These are phyloP conservation scores for Geotrichum klebahnii DNA, from an alignment of 1,139 yeast genomes.

Conservation along the genomic window DNA sequence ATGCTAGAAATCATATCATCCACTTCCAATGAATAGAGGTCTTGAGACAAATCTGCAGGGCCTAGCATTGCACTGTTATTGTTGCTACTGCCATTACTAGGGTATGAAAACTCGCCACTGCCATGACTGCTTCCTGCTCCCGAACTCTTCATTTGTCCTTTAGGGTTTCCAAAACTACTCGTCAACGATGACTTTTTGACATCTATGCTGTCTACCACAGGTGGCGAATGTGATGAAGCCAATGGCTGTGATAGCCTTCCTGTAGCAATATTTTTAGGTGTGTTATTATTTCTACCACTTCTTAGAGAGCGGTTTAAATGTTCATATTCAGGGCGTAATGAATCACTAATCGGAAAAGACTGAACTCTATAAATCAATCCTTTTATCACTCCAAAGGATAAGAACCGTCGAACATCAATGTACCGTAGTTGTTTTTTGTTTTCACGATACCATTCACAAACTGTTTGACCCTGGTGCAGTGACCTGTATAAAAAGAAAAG, in stretches of 20 bases:
- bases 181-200: background rate
- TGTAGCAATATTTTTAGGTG: background rate
- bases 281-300: no score
- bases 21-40: constrained; percentile 35
- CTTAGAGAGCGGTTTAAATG: constrained; percentile 28
- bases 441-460: constrained; percentile 75
- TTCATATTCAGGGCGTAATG: constrained; percentile 12
- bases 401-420: constrained; percentile 77
- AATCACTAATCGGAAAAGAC: constrained; percentile 59
- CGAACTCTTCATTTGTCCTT: no score
- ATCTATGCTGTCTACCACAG: constrained; percentile 10
- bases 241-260: background rate
- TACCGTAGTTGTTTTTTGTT: constrained; percentile 56
- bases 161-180: background rate
- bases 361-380: constrained; percentile 79
- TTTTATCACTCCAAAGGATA: constrained; percentile 79
- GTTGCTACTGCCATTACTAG: constrained; percentile 23
- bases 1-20: constrained; percentile 46
- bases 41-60: constrained; percentile 7
- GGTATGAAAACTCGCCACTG: constrained; percentile 16
- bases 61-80: constrained; percentile 27
- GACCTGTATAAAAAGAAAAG: constrained; percentile 75
- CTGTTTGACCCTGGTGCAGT: constrained; percentile 70
- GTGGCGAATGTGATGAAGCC: background rate
- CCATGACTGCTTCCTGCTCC: constrained; percentile 16